A percentile compares a stretch with the other conserved stretches of the same genome.
Conservation (phyloP, 2,329 filamentous ascomycete genomes). For the Penicillium decumbens region DNA sequence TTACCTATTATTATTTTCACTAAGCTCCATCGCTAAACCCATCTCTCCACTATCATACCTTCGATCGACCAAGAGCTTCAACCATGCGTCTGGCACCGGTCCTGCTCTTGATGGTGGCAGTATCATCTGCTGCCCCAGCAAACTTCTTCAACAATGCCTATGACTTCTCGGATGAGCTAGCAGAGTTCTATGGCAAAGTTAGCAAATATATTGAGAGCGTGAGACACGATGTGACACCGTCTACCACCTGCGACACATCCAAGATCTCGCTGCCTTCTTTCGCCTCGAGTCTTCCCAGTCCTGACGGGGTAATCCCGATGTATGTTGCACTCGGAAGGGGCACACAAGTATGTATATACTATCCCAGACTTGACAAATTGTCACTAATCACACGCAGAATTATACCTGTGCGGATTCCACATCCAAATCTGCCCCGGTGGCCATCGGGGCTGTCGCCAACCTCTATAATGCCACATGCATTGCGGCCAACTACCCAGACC, state of each 20-base stretch:
- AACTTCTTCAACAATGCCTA: constrained; percentile 30
- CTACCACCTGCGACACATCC: constrained; percentile 33
- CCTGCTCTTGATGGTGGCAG: constrained; percentile 29
- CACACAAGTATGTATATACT: constrained; percentile 50
- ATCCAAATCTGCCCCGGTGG: constrained; percentile 57
- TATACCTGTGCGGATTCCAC: constrained; percentile 73
- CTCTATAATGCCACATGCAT: constrained; percentile 87
- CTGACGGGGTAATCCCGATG: constrained; percentile 58
- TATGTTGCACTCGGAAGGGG: constrained; percentile 84
- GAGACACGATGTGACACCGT: constrained; percentile 16
- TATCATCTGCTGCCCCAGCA: constrained; percentile 34
- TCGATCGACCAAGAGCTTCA: constrained; percentile 16
- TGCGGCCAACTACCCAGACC: constrained; percentile 62
- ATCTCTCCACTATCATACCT: not conserved
- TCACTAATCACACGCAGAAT: constrained; percentile 56
- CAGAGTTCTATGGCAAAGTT: constrained; percentile 39
- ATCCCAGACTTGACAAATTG: not conserved
- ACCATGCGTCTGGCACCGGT: constrained; percentile 24
- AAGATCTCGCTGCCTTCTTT: constrained; percentile 42
- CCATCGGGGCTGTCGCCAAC: constrained; percentile 69
- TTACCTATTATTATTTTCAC: constrained; percentile 1
- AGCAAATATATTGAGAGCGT: constrained; percentile 36
- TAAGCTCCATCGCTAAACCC: not conserved
- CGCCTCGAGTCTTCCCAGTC: constrained; percentile 57
- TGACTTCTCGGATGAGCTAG: constrained; percentile 39